A percentile compares a stretch with the other conserved stretches of the same genome.
Conservation (phyloP, 2,329 filamentous ascomycete species). For the Diaporthe helianthi region DNA sequence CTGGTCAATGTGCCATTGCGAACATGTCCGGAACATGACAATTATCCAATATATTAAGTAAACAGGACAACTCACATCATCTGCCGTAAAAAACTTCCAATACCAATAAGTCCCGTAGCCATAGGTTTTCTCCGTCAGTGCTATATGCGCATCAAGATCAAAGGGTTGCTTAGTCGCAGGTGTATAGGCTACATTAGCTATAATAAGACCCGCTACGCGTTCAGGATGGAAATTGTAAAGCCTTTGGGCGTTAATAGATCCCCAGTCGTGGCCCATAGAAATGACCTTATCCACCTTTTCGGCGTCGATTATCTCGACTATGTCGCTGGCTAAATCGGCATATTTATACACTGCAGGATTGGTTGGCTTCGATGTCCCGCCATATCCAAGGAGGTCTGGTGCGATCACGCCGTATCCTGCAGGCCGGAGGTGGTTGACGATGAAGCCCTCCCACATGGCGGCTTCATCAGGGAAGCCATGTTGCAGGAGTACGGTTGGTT, state of each 20-base stretch:
- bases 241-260: constrained; percentile 48
- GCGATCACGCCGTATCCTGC: constrained; percentile 47
- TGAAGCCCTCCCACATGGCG: constrained; percentile 51
- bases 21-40: too few relatives aligned
- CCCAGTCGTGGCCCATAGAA: constrained; percentile 59
- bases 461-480: constrained; percentile 60
- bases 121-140: constrained; percentile 41
- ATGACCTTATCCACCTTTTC: constrained; percentile 47
- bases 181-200: constrained; percentile 52
- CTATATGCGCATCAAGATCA: constrained; percentile 46
- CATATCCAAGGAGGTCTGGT: constrained; percentile 44
- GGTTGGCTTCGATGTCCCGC: constrained; percentile 39
- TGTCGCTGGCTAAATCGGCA: too few relatives aligned
- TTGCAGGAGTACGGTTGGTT: constrained; percentile 49
- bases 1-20: too few relatives aligned
- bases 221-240: constrained; percentile 50
- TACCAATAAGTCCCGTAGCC: constrained; percentile 51
- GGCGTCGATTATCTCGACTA: constrained; percentile 49
- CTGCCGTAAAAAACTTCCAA: constrained; percentile 53
- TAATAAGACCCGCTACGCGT: constrained; percentile 49
- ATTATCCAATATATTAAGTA: too few relatives aligned
- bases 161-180: constrained; percentile 44
- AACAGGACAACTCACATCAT: constrained; percentile 40
- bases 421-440: constrained; percentile 47
- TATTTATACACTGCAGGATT: constrained; percentile 24